phyloP scores from a whole-genome alignment of 2,329 filamentous ascomycete genomes.

The Colletotrichum cordylinicola region DNA sequence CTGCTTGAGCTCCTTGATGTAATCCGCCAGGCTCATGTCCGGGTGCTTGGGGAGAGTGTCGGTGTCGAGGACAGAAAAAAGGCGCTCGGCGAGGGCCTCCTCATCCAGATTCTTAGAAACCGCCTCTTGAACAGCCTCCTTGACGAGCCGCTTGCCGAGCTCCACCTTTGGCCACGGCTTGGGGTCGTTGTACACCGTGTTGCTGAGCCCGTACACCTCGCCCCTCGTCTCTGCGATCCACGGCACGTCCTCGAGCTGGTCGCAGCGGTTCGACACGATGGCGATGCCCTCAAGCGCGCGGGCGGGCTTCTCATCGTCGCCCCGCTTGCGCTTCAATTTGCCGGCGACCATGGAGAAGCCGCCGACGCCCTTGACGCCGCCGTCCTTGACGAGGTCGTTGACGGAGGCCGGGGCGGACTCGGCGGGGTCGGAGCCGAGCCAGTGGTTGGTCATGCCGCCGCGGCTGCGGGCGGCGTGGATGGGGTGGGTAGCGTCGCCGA shows the following conservation, averaged over 20 bases:
- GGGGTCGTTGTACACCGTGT: slow-evolving; percentile 61
- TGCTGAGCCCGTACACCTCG: slow-evolving; percentile 66
- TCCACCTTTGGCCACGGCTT: slow-evolving; percentile 67
- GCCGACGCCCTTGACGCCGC: slow-evolving; percentile 64
- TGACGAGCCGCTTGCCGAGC: slow-evolving; percentile 53
- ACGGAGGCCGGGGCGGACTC: slow-evolving; percentile 58
- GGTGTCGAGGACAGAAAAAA: slow-evolving; percentile 62
- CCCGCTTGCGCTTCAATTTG: slow-evolving; percentile 50
- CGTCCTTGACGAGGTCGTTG: slow-evolving; percentile 54
- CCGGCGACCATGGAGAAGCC: slow-evolving; percentile 73
- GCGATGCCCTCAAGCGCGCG: slow-evolving; percentile 54
- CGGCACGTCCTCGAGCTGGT: slow-evolving; percentile 58
- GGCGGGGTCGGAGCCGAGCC: slow-evolving; percentile 57
- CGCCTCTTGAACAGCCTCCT: slow-evolving; percentile 46
- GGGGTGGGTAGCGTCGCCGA: slow-evolving; percentile 55
- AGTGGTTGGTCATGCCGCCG: slow-evolving; percentile 68
- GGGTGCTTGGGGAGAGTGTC: slow-evolving; percentile 56
- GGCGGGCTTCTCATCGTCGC: slow-evolving; percentile 5
- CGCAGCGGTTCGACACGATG: slow-evolving; percentile 67
- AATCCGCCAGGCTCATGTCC: slow-evolving; percentile 55
- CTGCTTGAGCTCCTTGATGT: slow-evolving; percentile 58
- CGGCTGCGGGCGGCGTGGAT: slow-evolving; percentile 62
- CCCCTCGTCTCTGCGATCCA: slow-evolving; percentile 59
- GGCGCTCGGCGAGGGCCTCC: slow-evolving; percentile 51
- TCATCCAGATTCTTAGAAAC: slow-evolving; percentile 42